Conservation (phyloP, 2,329 filamentous ascomycete genomes). For the Ilyonectria robusta region DNA sequence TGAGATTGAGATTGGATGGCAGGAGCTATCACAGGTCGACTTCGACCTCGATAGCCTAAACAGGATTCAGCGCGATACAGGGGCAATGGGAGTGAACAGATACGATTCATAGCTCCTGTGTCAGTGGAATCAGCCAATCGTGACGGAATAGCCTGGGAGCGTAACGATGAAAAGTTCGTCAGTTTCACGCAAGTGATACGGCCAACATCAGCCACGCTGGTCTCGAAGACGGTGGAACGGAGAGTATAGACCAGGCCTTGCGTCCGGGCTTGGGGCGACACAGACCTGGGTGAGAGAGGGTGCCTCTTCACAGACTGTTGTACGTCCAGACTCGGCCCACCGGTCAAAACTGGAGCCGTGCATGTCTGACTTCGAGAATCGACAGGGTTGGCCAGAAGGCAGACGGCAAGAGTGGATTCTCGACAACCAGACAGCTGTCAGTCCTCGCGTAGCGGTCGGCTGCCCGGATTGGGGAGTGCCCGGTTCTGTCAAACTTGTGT, state of each 20-base stretch:
- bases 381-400: slow-evolving; percentile 39
- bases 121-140: slow-evolving; percentile 21
- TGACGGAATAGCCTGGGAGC: slow-evolving; percentile 24
- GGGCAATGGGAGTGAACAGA: slow-evolving; percentile 14
- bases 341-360: slow-evolving; percentile 40
- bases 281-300: slow-evolving; percentile 33
- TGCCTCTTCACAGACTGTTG: slow-evolving; percentile 33
- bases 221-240: slow-evolving; percentile 48
- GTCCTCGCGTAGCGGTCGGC: slow-evolving; percentile 29
- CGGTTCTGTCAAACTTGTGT: slow-evolving; percentile 38
- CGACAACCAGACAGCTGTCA: slow-evolving; percentile 33
- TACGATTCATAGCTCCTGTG: slow-evolving; percentile 6
- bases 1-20: background rate
- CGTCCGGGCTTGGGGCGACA: slow-evolving; percentile 36
- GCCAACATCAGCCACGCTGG: slow-evolving; percentile 42
- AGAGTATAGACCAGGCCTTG: slow-evolving; percentile 35
- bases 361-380: slow-evolving; percentile 48
- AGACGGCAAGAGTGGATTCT: slow-evolving; percentile 32
- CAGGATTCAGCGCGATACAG: background rate
- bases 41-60: slow-evolving; percentile 3
- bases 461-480: slow-evolving; percentile 32
- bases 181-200: slow-evolving; percentile 40
- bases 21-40: background rate
- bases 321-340: slow-evolving; percentile 49
- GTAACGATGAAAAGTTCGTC: slow-evolving; percentile 30